Conservation (phyloP, 2,329 filamentous ascomycete genomes). For the Cytospora chrysosperma region DNA sequence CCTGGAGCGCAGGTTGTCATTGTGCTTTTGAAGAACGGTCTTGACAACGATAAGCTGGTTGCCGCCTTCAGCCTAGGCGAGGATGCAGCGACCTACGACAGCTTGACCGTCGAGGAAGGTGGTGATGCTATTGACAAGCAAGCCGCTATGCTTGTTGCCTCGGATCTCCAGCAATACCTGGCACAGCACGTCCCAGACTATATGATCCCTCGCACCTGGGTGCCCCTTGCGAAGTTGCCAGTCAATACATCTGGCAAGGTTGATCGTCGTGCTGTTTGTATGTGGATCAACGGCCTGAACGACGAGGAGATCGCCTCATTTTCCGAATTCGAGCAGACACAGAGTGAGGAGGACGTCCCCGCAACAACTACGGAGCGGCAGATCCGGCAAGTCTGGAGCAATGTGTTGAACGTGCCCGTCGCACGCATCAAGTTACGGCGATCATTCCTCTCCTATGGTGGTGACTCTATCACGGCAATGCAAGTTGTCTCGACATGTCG, state of each 20-base stretch:
- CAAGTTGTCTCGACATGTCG: slow-evolving; percentile 44
- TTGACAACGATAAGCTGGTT: background rate
- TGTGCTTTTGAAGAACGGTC: too few relatives aligned
- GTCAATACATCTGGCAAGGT: slow-evolving; percentile 31
- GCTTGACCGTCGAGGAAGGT: background rate
- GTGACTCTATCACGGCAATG: slow-evolving; percentile 54
- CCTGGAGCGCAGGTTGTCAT: slow-evolving; percentile 28
- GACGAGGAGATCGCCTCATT: background rate
- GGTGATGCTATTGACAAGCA: too few relatives aligned
- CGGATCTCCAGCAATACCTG: too few relatives aligned
- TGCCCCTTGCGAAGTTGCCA: slow-evolving; percentile 29
- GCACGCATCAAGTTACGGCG: slow-evolving; percentile 42
- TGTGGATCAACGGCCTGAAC: too few relatives aligned
- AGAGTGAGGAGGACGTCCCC: too few relatives aligned
- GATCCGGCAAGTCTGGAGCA: slow-evolving; percentile 36
- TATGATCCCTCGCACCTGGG: slow-evolving; percentile 26
- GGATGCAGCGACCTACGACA: background rate
- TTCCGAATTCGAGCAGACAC: background rate
- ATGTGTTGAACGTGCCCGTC: slow-evolving; percentile 31
- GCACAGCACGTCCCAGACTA: background rate
- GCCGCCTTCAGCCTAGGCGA: background rate
- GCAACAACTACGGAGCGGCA: slow-evolving; percentile 41
- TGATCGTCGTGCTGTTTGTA: background rate
- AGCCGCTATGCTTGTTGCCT: too few relatives aligned
- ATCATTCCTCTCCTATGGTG: slow-evolving; percentile 50